Evolutionary conservation across 2,329 filamentous ascomycete species (phyloP), one percentile per base, ranked within the genome.

Genomic region (Pseudocercospora eumusae): DNA sequence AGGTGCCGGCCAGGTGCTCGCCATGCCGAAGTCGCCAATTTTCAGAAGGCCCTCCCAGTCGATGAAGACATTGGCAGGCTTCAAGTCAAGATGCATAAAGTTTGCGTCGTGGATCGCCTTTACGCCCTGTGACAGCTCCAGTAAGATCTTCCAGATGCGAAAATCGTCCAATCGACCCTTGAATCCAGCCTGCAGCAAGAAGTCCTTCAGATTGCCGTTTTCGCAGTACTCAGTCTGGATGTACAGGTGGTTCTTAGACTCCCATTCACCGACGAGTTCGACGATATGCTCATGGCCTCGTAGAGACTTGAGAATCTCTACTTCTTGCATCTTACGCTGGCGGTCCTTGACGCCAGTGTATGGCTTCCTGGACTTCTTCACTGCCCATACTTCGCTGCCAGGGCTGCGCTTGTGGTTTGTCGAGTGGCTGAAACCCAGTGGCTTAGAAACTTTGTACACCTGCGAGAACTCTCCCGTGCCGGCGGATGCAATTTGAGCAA

Each of bases 191-290:
- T 89, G 86, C n/a, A 86, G 84, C 28, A 99, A 82, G 74, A 98
- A 99, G 15, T 87, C 84, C 74, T 96, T 90, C 47, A 99, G 80
- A 64, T 91, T 96, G 15, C 95, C 95, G 74, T 96, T 92, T 74
- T 97, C 93, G 72, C 95, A 99, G 74, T 88, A 98, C 73, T 99
- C 95, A 0, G 93, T 98, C 79, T 98, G 93, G 64, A 99, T 98
- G 79, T 97, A 99, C 9, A 99, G 84, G 73, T 93, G 88, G 60
- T 85, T 85, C 68, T 91, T 86, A 63, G 89, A 84, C 76, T 97
- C 93, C 95, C 95, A 99, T 74, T 88, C 88, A 70, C 96, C 88
- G 59, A 92, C 82, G 68, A 93, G 90, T 65, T 90, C 87, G 57
- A 99, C 82, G 57, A 98, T 85, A 75, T 99, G 93, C 71, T 96